Evolutionary conservation across 1,139 yeast genomes (phyloP).

Genomic region (Lipomyces yarrowii): DNA sequence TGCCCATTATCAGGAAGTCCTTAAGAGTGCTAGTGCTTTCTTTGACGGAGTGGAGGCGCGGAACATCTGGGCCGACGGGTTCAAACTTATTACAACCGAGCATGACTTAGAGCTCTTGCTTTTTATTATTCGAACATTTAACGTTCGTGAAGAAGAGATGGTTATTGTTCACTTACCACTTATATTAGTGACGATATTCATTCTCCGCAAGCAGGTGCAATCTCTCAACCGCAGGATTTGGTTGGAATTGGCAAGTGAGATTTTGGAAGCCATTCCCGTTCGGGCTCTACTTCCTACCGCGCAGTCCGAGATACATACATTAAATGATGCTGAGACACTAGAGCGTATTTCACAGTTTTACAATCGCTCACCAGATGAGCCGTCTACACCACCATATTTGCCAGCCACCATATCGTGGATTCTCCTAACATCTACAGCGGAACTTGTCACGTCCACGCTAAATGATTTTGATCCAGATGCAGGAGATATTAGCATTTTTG

Average conservation of each 20-base stretch:
- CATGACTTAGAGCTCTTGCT: constrained; percentile 51
- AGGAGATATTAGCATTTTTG: constrained; percentile 46
- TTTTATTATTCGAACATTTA: constrained; percentile 65
- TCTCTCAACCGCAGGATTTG: constrained; percentile 35
- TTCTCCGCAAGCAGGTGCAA: constrained; percentile 34
- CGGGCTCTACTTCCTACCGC: constrained; percentile 57
- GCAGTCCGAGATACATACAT: constrained; percentile 41
- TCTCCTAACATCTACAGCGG: constrained; percentile 46
- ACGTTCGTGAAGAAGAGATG: constrained; percentile 86
- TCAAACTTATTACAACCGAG: constrained; percentile 44
- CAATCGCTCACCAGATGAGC: constrained; percentile 37
- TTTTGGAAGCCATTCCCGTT: constrained; percentile 58
- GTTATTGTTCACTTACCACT: constrained; percentile 74
- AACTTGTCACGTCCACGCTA: constrained; percentile 43
- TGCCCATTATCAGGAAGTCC: constrained; percentile 47
- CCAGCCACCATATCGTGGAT: constrained; percentile 51
- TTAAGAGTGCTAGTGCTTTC: constrained; percentile 63
- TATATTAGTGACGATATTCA: constrained; percentile 54
- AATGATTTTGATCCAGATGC: constrained; percentile 30
- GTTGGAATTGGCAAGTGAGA: constrained; percentile 45
- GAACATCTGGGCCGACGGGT: constrained; percentile 71
- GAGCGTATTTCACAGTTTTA: constrained; percentile 44
- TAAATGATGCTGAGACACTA: constrained; percentile 36
- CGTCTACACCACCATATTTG: constrained; percentile 47
- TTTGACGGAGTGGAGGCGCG: constrained; percentile 85